phyloP scores from a whole-genome alignment of 1,284 basidiomycete species.

The Bjerkandera adusta region DNA sequence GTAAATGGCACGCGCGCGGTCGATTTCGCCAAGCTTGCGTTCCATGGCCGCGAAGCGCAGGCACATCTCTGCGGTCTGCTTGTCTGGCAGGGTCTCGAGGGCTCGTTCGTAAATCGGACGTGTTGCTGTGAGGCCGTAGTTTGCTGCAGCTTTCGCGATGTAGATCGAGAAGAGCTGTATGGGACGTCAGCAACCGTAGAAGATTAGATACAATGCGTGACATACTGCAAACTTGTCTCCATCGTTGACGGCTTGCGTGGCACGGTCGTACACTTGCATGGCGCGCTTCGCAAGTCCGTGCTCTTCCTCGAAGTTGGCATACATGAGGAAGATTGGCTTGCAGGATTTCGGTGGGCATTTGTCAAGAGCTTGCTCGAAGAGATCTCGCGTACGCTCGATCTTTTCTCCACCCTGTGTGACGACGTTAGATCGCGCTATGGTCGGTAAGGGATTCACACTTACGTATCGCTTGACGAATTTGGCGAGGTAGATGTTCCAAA shows the following conservation, averaged over 20 bases:
- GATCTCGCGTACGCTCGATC: slow-evolving; percentile 91
- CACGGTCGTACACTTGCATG: slow-evolving; percentile 95
- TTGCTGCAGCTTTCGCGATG: slow-evolving; percentile 94
- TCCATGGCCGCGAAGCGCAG: slow-evolving; percentile 94
- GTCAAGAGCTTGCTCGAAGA: slow-evolving; percentile 97
- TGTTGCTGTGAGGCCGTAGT: slow-evolving; percentile 95
- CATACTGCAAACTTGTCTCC: slow-evolving; percentile 93
- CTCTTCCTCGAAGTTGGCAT: slow-evolving; percentile 93
- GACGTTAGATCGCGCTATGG: background rate
- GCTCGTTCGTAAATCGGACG: slow-evolving; percentile 96
- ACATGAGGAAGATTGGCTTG: slow-evolving; percentile 95
- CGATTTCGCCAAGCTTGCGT: slow-evolving; percentile 98
- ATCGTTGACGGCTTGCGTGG: slow-evolving; percentile 81
- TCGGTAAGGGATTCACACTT: slow-evolving; percentile 31
- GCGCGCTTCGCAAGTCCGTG: slow-evolving; percentile 93
- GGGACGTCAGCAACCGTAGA: background rate
- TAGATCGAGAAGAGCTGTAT: slow-evolving; percentile 94
- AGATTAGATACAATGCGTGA: slow-evolving; percentile 4
- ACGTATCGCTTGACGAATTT: slow-evolving; percentile 98
- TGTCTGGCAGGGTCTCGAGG: slow-evolving; percentile 90
- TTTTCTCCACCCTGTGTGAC: slow-evolving; percentile 79
- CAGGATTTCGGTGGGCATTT: slow-evolving; percentile 94
- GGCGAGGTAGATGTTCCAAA: slow-evolving; percentile 98
- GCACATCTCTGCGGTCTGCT: slow-evolving; percentile 97
- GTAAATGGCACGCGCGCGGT: slow-evolving; percentile 94